Percentiles rank a stretch among this genome's conserved stretches.
These are phyloP conservation scores for Stachybotrys elegans DNA, from an alignment of 2,329 filamentous ascomycete genomes.

Conservation along the genomic window DNA sequence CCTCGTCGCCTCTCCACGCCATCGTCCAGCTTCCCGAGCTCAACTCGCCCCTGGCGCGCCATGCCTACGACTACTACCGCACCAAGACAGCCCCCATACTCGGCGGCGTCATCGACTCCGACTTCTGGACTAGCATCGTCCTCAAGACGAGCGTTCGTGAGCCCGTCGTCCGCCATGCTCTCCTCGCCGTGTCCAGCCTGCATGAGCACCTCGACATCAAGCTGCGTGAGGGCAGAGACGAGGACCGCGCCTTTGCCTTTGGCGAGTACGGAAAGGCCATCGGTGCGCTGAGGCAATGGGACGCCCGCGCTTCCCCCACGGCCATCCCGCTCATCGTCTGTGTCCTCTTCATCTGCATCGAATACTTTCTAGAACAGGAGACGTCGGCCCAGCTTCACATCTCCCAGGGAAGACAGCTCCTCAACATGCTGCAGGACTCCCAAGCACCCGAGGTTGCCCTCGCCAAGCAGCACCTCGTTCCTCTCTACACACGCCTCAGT, in stretches of 20 bases:
- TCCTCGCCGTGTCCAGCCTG: conserved; percentile 43
- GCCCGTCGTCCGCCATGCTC: conserved; percentile 42
- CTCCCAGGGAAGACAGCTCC: conserved; percentile 35
- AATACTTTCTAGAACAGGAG: conserved; percentile 47
- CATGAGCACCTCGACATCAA: conserved; percentile 30
- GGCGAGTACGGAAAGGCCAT: conserved; percentile 45
- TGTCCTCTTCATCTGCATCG: conserved; percentile 47
- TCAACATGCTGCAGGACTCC: conserved; percentile 25
- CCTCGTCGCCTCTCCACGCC: conserved; percentile 9
- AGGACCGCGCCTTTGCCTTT: conserved; percentile 19
- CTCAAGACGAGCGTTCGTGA: conserved; percentile 39
- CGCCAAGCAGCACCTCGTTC: conserved; percentile 34
- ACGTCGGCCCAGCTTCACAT: conserved; percentile 39
- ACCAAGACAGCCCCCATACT: conserved; percentile 32
- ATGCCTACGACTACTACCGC: conserved; percentile 28
- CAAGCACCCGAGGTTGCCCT: conserved; percentile 27
- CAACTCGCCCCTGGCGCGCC: conserved; percentile 14
- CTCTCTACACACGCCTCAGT: conserved; percentile 38
- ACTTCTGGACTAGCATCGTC: conserved; percentile 40
- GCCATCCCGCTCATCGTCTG: conserved; percentile 37
- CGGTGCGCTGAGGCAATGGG: conserved; percentile 31
- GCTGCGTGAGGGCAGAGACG: conserved; percentile 9
- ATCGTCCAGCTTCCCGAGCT: conserved; percentile 13
- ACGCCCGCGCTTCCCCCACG: conserved; percentile 20
- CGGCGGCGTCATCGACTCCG: conserved; percentile 34